Base-by-base conservation (phyloP, 345 rosid species). In the Euphorbia peplus region DNA sequence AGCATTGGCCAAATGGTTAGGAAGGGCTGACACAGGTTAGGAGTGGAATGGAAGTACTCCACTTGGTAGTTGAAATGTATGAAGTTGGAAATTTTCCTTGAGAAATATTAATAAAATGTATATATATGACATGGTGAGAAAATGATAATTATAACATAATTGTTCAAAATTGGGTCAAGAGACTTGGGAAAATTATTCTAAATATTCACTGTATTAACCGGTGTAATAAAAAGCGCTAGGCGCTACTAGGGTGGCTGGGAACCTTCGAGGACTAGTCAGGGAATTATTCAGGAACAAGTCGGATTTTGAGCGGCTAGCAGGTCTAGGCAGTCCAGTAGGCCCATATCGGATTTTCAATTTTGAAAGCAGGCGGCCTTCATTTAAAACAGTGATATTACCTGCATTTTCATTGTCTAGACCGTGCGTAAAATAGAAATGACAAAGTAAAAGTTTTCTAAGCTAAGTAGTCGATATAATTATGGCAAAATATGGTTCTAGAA, bases 151-250 rank as follows among this genome's bases (percentile, higher is more conserved):
- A 47, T 11, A 53, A 9, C 16, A 52, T 16, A 67, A 48, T 32
- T n/a, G 30, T 32, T 41, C 28, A 67, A 24, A 62, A 11, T 8
- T 11, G 21, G 14, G 48, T 14, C 46, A 22, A 37, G n/a, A n/a
- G 10, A 30, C 26, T 30, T 6, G 12, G 12, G 25, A 22, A 37
- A 5, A 10, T 10, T 21, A 15, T 56, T 16, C 24, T 53, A 39
- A 35, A 67, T 16, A 55, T 55, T 26, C 62, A 25, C 50, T 35
- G n/a, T n/a, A n/a, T n/a, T n/a, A n/a, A n/a, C n/a, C n/a, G n/a
- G n/a, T n/a, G n/a, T n/a, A n/a, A n/a, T n/a, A n/a, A n/a, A n/a
- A n/a, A n/a, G n/a, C n/a, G n/a, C n/a, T n/a, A n/a, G n/a, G n/a
- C n/a, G n/a, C n/a, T n/a, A n/a, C n/a, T n/a, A n/a, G n/a, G n/a